Base-by-base conservation (phyloP, 148 eudicot species). In the Pouteria glomerata region DNA sequence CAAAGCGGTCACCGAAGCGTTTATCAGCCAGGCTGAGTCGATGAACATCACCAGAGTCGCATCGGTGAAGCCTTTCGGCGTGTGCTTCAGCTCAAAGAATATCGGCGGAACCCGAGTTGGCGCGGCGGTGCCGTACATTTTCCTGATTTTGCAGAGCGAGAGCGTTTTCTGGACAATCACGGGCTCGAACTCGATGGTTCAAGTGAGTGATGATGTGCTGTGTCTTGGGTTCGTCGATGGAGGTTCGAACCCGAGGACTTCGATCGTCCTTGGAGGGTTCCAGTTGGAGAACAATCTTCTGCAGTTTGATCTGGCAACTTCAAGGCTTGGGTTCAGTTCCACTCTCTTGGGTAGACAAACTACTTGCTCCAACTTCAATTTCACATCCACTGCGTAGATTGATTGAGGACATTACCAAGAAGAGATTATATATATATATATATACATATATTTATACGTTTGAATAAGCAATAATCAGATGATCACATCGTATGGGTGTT, bases 281-380 rank as follows among this genome's bases (percentile, higher is more conserved):
- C 97, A 91, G 60, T 29, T 88, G 39, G 91, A 91, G 79, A 77
- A 91, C 62, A 91, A 91, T 74, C 69, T 89, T 60, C 0, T 91
- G 65, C 84, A 91, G 79, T 86, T 89, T 74, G 93, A 89, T 87
- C 19, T 88, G 48, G 91, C 88, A 0, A 39, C 77, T 14, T 82
- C 85, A 8, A 87, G 85, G 66, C 53, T 91, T 29, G 97, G 97
- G 51, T 86, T 89, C 65, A 88, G 82, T 44, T 64, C 76, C 13
- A 66, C 88, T 2, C 79, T 91, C 67, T 15, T 82, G 67, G 75
- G 74, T 7, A 67, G 80, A 23, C 79, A 21, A 41, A 91, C 93
- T 24, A 86, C 82, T 16, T 91, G 97, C 71, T 80, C 81, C 67
- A 89, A 87, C 79, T 91, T 91, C 76, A 89, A 91, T 69, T 91